A percentile compares a stretch with the other conserved stretches of the same genome.
phyloP scores from a whole-genome alignment of 1,284 basidiomycete species.

The Cutaneotrichosporon dermatis region DNA sequence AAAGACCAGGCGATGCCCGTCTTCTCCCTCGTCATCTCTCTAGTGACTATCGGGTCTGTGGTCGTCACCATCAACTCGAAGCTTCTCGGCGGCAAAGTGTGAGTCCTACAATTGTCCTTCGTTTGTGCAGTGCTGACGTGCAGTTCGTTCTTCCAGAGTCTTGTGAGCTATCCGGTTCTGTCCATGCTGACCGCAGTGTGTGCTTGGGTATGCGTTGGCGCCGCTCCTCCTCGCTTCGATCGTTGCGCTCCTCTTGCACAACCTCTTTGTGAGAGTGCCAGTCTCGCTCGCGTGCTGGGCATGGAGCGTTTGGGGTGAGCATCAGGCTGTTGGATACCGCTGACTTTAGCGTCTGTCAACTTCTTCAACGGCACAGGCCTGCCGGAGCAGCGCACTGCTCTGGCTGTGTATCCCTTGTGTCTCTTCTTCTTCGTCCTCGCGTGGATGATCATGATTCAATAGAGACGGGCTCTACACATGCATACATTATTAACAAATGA shows the following conservation, averaged over 20 bases:
- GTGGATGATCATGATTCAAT: conserved; percentile 93
- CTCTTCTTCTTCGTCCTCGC: conserved; percentile 59
- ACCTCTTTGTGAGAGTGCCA: conserved; percentile 79
- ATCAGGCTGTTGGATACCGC: no score
- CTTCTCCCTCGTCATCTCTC: conserved; percentile 86
- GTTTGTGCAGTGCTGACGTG: not conserved
- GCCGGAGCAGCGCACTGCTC: conserved; percentile 74
- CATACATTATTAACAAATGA: not conserved
- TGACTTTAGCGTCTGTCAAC: conserved; percentile 67
- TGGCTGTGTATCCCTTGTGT: conserved; percentile 87
- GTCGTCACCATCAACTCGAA: conserved; percentile 90
- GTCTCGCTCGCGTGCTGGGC: conserved; percentile 78
- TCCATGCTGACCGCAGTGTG: conserved; percentile 53
- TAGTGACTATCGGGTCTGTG: conserved; percentile 81
- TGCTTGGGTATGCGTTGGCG: conserved; percentile 82
- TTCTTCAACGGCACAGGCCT: conserved; percentile 91
- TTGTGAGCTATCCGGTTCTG: conserved; percentile 37
- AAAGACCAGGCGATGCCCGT: conserved; percentile 74
- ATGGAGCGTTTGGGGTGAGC: conserved; percentile 76
- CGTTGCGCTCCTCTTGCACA: conserved; percentile 75
- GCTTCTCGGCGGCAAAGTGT: conserved; percentile 93
- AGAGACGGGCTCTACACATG: not conserved
- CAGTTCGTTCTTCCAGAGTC: conserved; percentile 91
- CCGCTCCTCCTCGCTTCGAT: conserved; percentile 84
- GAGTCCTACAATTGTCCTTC: conserved; percentile 37